Conservation (phyloP, 306 rosid species). For the Dalbergia oliveri region DNA sequence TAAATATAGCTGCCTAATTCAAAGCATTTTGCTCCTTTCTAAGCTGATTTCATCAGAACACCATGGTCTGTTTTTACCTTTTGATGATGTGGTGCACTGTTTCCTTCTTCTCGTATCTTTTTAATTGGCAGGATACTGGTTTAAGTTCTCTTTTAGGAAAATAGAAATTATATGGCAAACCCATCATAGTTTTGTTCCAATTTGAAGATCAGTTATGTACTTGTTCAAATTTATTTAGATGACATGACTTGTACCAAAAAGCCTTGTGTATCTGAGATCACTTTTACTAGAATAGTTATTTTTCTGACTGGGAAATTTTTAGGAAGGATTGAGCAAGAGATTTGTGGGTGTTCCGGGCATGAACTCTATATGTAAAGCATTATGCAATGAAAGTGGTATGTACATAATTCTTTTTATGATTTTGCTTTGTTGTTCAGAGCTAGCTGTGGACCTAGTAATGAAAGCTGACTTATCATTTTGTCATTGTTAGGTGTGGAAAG, state of each 20-base stretch:
- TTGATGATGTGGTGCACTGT: too few relatives aligned
- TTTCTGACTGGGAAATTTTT: slow-evolving; percentile 57
- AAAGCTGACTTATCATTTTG: slow-evolving; percentile 26
- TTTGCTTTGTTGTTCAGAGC: slow-evolving; percentile 42
- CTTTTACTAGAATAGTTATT: slow-evolving; percentile 23
- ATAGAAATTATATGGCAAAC: background rate
- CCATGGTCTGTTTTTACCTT: too few relatives aligned
- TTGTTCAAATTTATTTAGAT: slow-evolving; percentile 35
- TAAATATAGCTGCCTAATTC: background rate
- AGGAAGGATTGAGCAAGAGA: slow-evolving; percentile 76
- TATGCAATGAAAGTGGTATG: slow-evolving; percentile 79
- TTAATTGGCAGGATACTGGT: background rate
- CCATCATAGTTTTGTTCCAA: background rate
- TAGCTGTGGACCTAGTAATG: slow-evolving; percentile 26
- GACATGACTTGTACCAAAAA: slow-evolving; percentile 9
- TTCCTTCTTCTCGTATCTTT: background rate
- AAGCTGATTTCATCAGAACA: background rate
- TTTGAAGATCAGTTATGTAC: slow-evolving; percentile 2
- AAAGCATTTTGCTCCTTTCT: slow-evolving; percentile 9
- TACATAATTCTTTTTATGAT: slow-evolving; percentile 30
- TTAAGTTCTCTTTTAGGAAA: background rate
- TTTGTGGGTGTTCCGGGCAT: slow-evolving; percentile 97
- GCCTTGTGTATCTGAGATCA: slow-evolving; percentile 25
- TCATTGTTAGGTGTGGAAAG: slow-evolving; percentile 76
- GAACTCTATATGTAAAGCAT: slow-evolving; percentile 90